Conservation (phyloP, 2,329 filamentous ascomycete species). For the Didymella exigua region DNA sequence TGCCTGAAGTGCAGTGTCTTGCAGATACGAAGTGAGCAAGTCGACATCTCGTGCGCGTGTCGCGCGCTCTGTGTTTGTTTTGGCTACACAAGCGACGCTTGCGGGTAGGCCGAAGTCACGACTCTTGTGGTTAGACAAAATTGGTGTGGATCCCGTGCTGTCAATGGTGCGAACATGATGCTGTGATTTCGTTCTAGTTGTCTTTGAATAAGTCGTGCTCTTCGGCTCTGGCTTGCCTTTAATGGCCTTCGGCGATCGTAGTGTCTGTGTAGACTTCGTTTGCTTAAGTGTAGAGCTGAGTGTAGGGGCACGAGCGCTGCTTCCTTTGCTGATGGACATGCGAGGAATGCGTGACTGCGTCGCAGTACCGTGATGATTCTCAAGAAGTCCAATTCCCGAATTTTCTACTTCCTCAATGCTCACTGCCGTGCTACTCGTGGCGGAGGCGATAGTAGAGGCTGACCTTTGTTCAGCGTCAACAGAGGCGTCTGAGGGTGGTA, state of each 20-base stretch:
- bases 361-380: slow-evolving; percentile 1
- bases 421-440: slow-evolving; percentile 14
- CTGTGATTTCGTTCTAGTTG: not conserved
- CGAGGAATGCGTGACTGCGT: slow-evolving; percentile 34
- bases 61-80: not conserved
- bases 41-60: not conserved
- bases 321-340: slow-evolving; percentile 1
- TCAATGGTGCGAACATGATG: slow-evolving; percentile 34
- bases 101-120: not conserved
- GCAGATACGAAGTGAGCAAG: not conserved
- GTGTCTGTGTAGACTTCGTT: slow-evolving; percentile 21
- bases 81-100: not conserved
- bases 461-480: slow-evolving; percentile 10
- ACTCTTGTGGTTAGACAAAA: slow-evolving; percentile 2
- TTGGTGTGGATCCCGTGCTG: slow-evolving; percentile 27
- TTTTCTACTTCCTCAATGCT: not conserved
- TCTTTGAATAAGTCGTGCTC: not conserved
- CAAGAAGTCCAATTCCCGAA: not conserved
- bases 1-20: not conserved
- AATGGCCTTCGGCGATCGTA: not conserved
- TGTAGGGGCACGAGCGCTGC: slow-evolving; percentile 14
- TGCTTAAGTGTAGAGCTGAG: slow-evolving; percentile 24
- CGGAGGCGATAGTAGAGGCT: slow-evolving; percentile 5
- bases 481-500: slow-evolving; percentile 7
- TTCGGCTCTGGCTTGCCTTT: not conserved